Base-by-base conservation (phyloP, 164 flowering plant genomes). In the Akebia trifoliata region DNA sequence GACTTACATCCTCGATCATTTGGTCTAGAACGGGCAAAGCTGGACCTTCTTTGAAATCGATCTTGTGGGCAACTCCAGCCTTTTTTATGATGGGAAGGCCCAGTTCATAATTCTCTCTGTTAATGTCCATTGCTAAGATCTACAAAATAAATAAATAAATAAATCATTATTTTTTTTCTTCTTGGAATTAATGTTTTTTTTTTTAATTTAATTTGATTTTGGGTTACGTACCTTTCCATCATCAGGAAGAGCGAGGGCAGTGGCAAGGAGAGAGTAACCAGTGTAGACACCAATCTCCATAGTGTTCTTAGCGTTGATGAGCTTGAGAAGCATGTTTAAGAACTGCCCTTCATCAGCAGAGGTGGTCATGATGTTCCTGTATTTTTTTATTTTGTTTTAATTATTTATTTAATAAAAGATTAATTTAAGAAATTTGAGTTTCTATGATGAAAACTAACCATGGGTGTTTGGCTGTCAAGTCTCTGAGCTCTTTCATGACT, bases 11-110 rank as follows among this genome's bases (percentile, higher is more conserved):
- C 65, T 74, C 74, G 18, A 93, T 17, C 81, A 93, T 56, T 57
- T 76, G 70, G 55, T 93, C 99, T 38, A 93, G 92, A 61, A 82
- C 83, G 1, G 97, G 97, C 71, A 93, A 20, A 18, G 99, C 99
- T 32, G 96, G 97, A 60, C 97, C 96, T 76, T 89, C 98, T 57
- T 63, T 78, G 85, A 93, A 93, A 1, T 93, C 97, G 40, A 93
- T 90, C 70, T 90, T 93, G 83, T 93, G 98, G 30, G 91, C 98
- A 36, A 90, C 86, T 0, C 98, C 98, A 2, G 97, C 97, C 51
- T 90, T 90, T 47, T 93, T 39, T 24, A 93, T 90, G 1, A 86
- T 70, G 0, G 99, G 99, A 25, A 85, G 62, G 15, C 99, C 99
- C 54, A 90, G 39, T 48, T 93, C 97, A 51, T 85, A 90, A 53